These are phyloP conservation scores for Neurospora sp. DNA, from an alignment of 495 filamentous ascomycete species.

Conservation along the genomic window DNA sequence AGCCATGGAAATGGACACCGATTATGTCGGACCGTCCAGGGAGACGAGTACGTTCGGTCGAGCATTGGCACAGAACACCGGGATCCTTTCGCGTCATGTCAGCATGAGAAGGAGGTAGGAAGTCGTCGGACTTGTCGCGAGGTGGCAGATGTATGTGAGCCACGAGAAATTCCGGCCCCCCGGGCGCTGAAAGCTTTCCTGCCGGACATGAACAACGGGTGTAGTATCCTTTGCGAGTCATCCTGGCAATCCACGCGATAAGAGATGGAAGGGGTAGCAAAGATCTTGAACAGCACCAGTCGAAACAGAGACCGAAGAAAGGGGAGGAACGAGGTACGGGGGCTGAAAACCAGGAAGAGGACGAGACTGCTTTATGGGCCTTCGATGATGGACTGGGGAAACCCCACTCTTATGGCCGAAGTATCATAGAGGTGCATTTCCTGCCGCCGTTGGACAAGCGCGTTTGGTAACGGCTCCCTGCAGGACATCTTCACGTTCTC, in stretches of 20 bases:
- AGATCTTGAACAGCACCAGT: background rate
- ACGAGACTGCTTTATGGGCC: background rate
- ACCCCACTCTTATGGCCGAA: background rate
- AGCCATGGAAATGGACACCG: background rate
- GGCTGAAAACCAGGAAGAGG: background rate
- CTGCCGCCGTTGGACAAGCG: background rate
- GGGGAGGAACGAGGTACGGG: background rate
- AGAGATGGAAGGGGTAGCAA: background rate
- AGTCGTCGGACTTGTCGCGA: background rate
- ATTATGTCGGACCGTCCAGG: background rate
- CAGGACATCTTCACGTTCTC: background rate
- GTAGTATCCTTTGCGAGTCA: background rate
- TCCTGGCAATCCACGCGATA: background rate
- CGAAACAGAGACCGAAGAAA: background rate
- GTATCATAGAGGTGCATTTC: background rate
- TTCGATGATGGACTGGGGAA: background rate
- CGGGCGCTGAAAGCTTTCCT: background rate
- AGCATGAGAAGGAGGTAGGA: background rate
- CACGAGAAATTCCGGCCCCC: fast-evolving
- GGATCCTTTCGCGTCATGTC: background rate
- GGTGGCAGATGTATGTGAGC: background rate
- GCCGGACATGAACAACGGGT: background rate
- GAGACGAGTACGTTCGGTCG: background rate
- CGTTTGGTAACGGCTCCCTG: background rate
- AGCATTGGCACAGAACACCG: background rate